Conservation (phyloP, 2,329 filamentous ascomycete genomes). For the Xylaria sp. region DNA sequence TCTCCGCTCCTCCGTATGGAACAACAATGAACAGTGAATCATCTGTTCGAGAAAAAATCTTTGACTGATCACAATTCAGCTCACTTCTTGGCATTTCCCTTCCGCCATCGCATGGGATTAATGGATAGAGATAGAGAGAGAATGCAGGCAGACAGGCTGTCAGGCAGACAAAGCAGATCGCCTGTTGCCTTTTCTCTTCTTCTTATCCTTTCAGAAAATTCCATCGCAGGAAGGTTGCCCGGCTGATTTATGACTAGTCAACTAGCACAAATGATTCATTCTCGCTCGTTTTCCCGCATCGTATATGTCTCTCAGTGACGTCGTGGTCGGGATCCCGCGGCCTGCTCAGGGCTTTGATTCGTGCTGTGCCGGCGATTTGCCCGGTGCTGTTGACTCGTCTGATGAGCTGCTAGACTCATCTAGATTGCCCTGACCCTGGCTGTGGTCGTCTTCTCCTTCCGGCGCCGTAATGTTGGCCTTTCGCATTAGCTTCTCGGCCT, state of each 20-base stretch:
- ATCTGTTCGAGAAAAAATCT: neutral
- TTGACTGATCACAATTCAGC: neutral
- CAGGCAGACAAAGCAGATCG: neutral
- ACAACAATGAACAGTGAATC: neutral
- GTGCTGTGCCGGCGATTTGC: constrained; percentile 15
- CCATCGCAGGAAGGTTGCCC: neutral
- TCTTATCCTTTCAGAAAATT: too few relatives aligned
- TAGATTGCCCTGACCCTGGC: constrained; percentile 34
- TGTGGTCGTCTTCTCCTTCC: constrained; percentile 19
- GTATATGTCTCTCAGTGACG: neutral
- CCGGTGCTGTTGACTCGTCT: constrained; percentile 26
- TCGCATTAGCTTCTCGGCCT: constrained; percentile 42
- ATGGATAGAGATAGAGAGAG: neutral
- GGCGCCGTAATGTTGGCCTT: constrained; percentile 44
- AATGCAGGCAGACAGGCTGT: neutral
- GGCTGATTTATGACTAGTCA: neutral
- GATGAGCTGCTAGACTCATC: constrained; percentile 38
- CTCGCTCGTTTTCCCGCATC: neutral
- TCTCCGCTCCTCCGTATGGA: neutral
- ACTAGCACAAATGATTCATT: neutral
- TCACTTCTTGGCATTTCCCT: neutral
- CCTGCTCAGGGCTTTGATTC: constrained; percentile 15
- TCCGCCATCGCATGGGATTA: neutral
- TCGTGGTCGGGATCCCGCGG: neutral
- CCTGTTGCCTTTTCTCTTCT: neutral